These are phyloP conservation scores for Pelargonium citronellum DNA, from an alignment of 441 rosid genomes.

Conservation along the genomic window DNA sequence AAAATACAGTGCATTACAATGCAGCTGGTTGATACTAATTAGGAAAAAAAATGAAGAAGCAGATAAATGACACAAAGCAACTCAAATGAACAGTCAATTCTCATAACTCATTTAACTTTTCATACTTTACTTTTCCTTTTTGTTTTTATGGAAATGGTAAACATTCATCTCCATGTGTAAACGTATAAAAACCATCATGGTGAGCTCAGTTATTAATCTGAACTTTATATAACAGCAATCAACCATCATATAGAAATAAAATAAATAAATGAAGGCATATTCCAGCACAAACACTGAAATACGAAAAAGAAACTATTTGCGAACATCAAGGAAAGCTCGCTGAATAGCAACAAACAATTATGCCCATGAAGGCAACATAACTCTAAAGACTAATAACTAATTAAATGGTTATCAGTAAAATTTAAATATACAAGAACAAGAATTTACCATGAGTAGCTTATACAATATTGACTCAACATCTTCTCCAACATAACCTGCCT, in stretches of 20 bases:
- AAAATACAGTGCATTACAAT: too few species aligned
- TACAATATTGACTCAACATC: slow-evolving; percentile 93
- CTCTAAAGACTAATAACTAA: background rate
- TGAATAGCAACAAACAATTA: background rate
- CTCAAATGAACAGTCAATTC: too few species aligned
- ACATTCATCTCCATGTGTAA: background rate
- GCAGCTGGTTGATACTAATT: too few species aligned
- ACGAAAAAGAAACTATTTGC: background rate
- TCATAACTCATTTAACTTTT: too few species aligned
- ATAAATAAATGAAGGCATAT: background rate
- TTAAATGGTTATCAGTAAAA: background rate
- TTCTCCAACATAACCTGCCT: slow-evolving; percentile 98
- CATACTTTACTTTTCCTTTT: background rate
- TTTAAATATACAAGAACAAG: slow-evolving; percentile 12
- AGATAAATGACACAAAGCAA: too few species aligned
- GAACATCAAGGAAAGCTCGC: background rate
- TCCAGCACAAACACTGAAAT: background rate
- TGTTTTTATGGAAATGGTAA: background rate
- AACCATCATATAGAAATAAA: background rate
- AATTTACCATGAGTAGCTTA: slow-evolving; percentile 66
- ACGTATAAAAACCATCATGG: background rate
- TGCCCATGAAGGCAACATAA: slow-evolving; percentile 4
- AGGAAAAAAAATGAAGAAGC: too few species aligned
- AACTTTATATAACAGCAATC: background rate
- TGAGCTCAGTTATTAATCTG: background rate